Percentiles rank a stretch among this genome's conserved stretches.
These are phyloP conservation scores for Pyrenochaeta sp. DNA, from an alignment of 2,329 filamentous ascomycete species.

Conservation along the genomic window DNA sequence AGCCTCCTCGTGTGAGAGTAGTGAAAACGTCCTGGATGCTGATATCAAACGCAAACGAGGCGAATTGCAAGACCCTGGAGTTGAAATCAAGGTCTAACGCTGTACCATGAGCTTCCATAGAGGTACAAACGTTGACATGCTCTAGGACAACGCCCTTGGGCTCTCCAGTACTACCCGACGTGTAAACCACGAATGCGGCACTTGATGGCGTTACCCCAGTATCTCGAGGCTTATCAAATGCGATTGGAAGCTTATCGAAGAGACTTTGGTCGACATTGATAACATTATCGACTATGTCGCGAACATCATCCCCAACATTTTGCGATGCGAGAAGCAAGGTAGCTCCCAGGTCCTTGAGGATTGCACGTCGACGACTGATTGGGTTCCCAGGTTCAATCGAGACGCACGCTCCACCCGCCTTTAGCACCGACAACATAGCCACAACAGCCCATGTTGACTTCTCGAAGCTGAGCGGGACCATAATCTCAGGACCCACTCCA, in stretches of 20 bases:
- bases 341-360: background rate
- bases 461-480: constrained; percentile 21
- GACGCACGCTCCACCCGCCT: constrained; percentile 54
- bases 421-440: constrained; percentile 52
- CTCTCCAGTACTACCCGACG: too few species aligned
- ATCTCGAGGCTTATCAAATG: too few species aligned
- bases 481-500: constrained; percentile 13
- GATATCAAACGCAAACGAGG: background rate
- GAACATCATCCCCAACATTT: too few species aligned
- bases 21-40: background rate
- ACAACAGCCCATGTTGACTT: constrained; percentile 34
- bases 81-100: background rate
- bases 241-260: too few species aligned
- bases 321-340: too few species aligned
- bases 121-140: background rate
- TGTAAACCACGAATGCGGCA: too few species aligned
- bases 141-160: background rate
- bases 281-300: too few species aligned
- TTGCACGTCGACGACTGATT: background rate
- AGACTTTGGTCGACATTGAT: too few species aligned
- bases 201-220: too few species aligned
- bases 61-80: background rate
- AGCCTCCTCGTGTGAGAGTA: background rate
- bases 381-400: constrained; percentile 21
- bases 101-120: background rate